Base-by-base conservation (phyloP, 2,329 filamentous ascomycete species). In the Ophiostoma novo-ulmi region DNA sequence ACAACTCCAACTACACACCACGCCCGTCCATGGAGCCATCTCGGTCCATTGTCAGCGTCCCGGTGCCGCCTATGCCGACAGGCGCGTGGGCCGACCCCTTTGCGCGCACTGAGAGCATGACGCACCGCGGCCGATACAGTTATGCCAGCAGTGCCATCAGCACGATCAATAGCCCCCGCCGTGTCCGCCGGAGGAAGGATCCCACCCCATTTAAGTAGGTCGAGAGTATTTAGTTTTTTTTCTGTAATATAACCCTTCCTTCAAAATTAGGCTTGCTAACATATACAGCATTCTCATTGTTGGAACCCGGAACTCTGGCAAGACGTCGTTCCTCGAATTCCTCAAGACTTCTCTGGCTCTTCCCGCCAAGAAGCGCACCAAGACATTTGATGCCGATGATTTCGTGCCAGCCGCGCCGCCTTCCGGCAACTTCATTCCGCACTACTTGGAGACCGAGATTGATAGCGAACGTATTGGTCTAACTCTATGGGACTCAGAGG, bases 121-220 rank as follows among this genome's bases (percentile, higher is more conserved):
- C 94, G 75, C 90, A 98, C 80, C 93, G 95, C 75, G 93, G 94
- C 72, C 91, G 95, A 75, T 97, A 97, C 82, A 97, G 94, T 82
- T 98, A 97, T 81, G 93, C 94, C 71, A 97, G 92, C 82, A 96
- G 91, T 80, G 91, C 92, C 70, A 87, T 94, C 75, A 97, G 92
- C 83, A 91, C 92, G 72, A 88, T 97, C 82, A 97, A 97, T 83
- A 97, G 91, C 80, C 94, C 95, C 74, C 89, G 95, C 75, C 89
- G 94, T 78, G 90, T 98, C 75, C 89, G 95, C 76, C 91, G 94
- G 83, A 90, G 95, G 82, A 98, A 97, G 84, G 95, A 99, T 78
- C 95, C 95, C 10, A 97, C 94, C 13, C 93, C 95, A 0, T 97
- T 98, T 87, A 99, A 99, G 94, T 98, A 84, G 87, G 93, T 87